Base-by-base conservation (phyloP, 106 monocot genomes). In the Allium sativum region DNA sequence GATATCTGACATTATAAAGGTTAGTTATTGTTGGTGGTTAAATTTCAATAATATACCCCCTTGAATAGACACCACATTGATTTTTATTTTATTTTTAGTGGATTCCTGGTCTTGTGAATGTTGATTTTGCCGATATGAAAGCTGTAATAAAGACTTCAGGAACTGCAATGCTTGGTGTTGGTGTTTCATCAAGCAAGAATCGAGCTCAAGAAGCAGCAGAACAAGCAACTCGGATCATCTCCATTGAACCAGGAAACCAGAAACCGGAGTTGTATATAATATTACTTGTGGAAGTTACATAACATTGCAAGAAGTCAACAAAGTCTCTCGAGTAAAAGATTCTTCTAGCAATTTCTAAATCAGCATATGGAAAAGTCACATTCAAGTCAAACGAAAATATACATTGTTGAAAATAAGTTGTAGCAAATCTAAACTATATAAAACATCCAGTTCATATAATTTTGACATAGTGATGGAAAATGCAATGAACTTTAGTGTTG, bases 51-150 rank as follows among this genome's bases (percentile, higher is more conserved):
- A 2, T 31, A 31, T 31, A 31, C 5, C 1, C 1, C 31, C 31
- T 31, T 31, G 5, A 31, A 31, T 31, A 31, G 5, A 31, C 5
- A 31, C 31, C 31, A 31, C 31, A 2, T 31, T 31, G 31, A 31
- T 31, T 31, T 31, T 31, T 31, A 31, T 31, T 31, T 31, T 31
- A 5, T 41, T 31, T 66, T 51, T 71, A 3, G 67, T 80, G 91
- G 87, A 83, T 92, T 53, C 96, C 96, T 22, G 96, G 96, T 50
- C 85, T 98, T 19, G 96, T 98, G 0, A 98, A 98, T 75, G 96
- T 98, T 16, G 96, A 98, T 70, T 98, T 98, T 82, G 96, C 96
- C 53, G 96, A 98, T 68, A 91, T 98, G 53, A 98, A 96, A 61
- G 31, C 96, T 45, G 82, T 98, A 3, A 98, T 98, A 91, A 87